Evolutionary conservation across 169 alveolate genomes (phyloP), one percentile per base, ranked within the genome.

Genomic region (Plasmodium malariae): DNA sequence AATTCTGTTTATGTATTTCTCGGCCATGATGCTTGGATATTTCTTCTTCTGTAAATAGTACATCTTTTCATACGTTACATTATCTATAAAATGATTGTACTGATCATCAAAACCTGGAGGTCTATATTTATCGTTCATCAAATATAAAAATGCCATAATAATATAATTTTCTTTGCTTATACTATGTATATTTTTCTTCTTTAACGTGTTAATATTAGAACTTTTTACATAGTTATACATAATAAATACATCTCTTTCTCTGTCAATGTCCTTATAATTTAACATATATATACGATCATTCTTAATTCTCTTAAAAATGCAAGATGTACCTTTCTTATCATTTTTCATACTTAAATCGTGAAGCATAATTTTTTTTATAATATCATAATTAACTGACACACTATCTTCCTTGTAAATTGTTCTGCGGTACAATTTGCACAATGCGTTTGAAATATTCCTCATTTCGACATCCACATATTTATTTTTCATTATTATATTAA

Each of bases 1-100:
- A 57, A 86, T 69, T 69, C 70, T 54, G 6, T 70, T 43, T 30
- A 86, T 36, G 70, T 51, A 86, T n/a, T 19, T 36, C 70, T 86
- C 76, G 26, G 87, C 92, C 14, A 86, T 4, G 4, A 26, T 12
- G 17, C 12, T 51, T 7, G 86, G n/a, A 19, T 70, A 86, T 28
- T 1, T 24, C 5, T 55, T 59, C 43, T 54, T 60, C 12, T 60
- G 45, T 12, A 86, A 28, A 5, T 37, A 17, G 55, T 14, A 86
- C 28, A 86, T 55, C 14, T 86, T 28, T 43, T 86, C 72, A 24
- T 86, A 48, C 21, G 32, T n/a, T 30, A n/a, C 14, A 49, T 65
- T 62, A 17, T 86, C 74, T 49, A 86, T 37, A 51, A 43, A 4
- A 4, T 28, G n/a, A 28, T 19, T 54, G 51, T 54, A 26, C 19